Percentiles rank a stretch among this genome's conserved stretches.
Conservation (phyloP, 169 alveolate genomes). For the Plasmodium inui region DNA sequence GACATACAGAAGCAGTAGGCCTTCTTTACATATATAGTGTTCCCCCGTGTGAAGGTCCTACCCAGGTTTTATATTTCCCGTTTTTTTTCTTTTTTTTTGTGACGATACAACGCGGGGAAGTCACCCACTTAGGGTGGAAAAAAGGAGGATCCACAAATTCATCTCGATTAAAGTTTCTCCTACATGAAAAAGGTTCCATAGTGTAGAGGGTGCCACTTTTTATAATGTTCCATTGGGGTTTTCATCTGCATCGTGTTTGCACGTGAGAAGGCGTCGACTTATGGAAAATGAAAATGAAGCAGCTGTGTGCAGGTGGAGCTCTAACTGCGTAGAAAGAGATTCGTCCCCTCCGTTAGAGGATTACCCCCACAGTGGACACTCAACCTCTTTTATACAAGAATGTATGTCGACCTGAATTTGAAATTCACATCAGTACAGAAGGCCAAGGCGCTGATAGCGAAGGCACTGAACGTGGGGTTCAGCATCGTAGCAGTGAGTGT, state of each 20-base stretch:
- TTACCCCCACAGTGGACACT: neutral
- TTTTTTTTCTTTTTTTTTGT: neutral
- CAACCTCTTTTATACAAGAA: neutral
- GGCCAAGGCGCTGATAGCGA: slow-evolving; percentile 17
- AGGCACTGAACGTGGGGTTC: slow-evolving; percentile 45
- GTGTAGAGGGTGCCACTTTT: neutral
- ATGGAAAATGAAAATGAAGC: neutral
- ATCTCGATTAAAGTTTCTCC: neutral
- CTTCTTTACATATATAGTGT: neutral
- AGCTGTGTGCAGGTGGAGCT: neutral
- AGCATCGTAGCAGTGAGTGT: slow-evolving; percentile 53
- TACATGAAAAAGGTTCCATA: neutral
- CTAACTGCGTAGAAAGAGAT: neutral
- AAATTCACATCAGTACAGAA: slow-evolving; percentile 2
- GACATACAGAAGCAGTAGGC: neutral
- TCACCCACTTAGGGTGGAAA: neutral
- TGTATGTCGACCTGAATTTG: slow-evolving; percentile 47
- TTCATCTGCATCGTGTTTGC: neutral
- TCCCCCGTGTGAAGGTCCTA: neutral
- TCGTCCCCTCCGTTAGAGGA: neutral
- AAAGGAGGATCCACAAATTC: neutral
- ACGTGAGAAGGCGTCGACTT: neutral
- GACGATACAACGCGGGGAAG: neutral
- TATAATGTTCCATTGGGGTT: neutral
- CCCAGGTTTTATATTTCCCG: neutral